phyloP scores from a whole-genome alignment of 163 green algal genomes.

The Volvox carteri region DNA sequence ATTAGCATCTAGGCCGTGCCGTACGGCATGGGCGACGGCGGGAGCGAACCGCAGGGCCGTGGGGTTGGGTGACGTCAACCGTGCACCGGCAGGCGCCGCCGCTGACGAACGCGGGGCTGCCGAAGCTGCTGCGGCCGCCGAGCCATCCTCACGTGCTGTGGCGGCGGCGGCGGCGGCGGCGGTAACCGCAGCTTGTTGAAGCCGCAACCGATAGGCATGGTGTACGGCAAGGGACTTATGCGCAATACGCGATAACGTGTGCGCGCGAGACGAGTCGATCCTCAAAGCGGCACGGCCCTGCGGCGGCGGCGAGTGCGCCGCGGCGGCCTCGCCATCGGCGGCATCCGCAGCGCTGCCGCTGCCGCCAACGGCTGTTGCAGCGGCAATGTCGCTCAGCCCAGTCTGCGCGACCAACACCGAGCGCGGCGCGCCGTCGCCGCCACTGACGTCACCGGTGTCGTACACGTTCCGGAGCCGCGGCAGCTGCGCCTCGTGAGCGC shows the following conservation, averaged over 20 bases:
- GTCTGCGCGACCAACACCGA: not conserved
- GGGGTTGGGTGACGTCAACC: not conserved
- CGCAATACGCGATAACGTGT: not conserved
- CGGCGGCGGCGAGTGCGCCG: not conserved
- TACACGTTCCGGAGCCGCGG: not conserved
- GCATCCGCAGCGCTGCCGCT: not conserved
- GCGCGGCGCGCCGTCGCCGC: not conserved
- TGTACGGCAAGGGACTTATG: slow-evolving; percentile 9
- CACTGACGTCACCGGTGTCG: not conserved
- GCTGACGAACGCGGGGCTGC: not conserved
- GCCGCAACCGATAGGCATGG: not conserved
- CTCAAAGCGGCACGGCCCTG: not conserved
- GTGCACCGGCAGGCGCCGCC: not conserved
- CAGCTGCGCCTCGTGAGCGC: not conserved
- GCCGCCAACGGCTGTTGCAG: not conserved
- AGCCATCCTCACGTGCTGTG: not conserved
- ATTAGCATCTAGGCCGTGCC: not conserved
- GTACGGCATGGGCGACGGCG: not conserved
- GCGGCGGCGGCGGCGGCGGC: not conserved
- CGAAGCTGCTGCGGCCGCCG: no score
- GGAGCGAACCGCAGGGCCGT: not conserved
- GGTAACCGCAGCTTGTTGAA: not conserved
- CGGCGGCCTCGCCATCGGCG: not conserved
- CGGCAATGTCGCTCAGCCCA: not conserved
- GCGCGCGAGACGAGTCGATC: not conserved